A percentile compares a stretch with the other conserved stretches of the same genome.
Evolutionary conservation across 257 asterid species (phyloP).

Genomic region (Eucommia ulmoides): DNA sequence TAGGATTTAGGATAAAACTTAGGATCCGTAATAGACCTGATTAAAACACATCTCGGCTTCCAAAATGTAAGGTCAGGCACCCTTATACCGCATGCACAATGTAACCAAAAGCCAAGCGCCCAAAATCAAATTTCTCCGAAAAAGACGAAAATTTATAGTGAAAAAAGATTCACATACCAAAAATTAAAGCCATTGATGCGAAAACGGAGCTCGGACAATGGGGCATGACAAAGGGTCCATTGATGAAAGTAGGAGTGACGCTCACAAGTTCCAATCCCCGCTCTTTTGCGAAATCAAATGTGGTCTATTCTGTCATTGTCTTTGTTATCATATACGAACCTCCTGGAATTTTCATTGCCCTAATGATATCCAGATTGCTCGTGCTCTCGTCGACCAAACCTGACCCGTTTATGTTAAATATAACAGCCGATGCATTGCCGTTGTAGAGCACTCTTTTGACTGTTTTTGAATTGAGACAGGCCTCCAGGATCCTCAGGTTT

Average conservation of each 20-base stretch:
- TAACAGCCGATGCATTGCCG: slow-evolving; percentile 26
- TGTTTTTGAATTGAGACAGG: slow-evolving; percentile 35
- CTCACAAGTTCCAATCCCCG: slow-evolving; percentile 45
- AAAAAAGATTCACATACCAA: no score
- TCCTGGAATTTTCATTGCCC: slow-evolving; percentile 12
- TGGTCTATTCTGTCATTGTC: slow-evolving; percentile 36
- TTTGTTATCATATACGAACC: slow-evolving; percentile 39
- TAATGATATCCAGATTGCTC: slow-evolving; percentile 20
- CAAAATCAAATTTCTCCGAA: no score
- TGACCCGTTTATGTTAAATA: slow-evolving; percentile 6
- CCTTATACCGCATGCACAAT: no score
- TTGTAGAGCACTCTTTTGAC: slow-evolving; percentile 43
- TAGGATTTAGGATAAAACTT: no score
- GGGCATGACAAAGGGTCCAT: slow-evolving; percentile 54
- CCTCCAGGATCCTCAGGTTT: slow-evolving; percentile 23
- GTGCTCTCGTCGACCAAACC: slow-evolving; percentile 24
- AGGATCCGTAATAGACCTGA: no score
- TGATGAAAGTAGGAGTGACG: slow-evolving; percentile 31
- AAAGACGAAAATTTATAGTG: no score
- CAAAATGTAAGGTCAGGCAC: no score
- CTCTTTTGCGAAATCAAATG: slow-evolving; percentile 32
- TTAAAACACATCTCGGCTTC: no score
- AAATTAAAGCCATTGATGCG: slow-evolving; percentile 26
- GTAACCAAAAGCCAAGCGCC: no score
- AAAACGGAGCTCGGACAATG: slow-evolving; percentile 27